Percentiles rank a stretch among this genome's conserved stretches.
These are phyloP conservation scores for Aegle marmelos DNA, from an alignment of 345 rosid species.

Conservation along the genomic window DNA sequence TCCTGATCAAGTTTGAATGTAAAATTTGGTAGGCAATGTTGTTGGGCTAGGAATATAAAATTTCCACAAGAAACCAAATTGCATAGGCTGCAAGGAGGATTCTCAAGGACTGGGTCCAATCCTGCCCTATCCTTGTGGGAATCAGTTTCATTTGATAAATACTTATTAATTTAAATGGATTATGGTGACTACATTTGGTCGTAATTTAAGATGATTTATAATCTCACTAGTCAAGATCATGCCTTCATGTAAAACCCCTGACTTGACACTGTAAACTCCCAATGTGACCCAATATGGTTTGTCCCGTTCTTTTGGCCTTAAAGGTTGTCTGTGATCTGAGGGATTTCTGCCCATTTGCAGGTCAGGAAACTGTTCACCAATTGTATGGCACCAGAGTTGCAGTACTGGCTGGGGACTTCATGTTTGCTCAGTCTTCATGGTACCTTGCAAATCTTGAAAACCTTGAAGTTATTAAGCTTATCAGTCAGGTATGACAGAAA, in stretches of 20 bases:
- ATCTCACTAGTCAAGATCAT: neutral
- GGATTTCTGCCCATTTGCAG: constrained; percentile 28
- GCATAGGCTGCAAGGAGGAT: too few species aligned
- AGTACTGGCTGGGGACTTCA: constrained; percentile 87
- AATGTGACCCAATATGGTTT: neutral
- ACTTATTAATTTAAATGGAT: neutral
- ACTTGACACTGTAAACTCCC: neutral
- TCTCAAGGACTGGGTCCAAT: too few species aligned
- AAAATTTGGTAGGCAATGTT: neutral
- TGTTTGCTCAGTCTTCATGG: constrained; percentile 99
- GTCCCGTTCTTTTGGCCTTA: neutral
- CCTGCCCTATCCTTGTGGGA: neutral
- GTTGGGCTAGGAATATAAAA: neutral
- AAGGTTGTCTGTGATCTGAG: neutral
- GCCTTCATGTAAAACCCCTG: neutral
- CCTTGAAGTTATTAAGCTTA: constrained; percentile 90
- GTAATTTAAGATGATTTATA: neutral
- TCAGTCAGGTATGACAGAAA: constrained; percentile 65
- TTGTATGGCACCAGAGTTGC: constrained; percentile 86
- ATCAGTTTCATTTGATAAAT: neutral
- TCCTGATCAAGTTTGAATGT: neutral
- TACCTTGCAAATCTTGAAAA: constrained; percentile 94
- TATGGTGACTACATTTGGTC: neutral
- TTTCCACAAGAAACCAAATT: neutral
- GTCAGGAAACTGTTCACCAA: constrained; percentile 86